Conservation (phyloP, 2,329 filamentous ascomycete species). For the Rutstroemia sp. region DNA sequence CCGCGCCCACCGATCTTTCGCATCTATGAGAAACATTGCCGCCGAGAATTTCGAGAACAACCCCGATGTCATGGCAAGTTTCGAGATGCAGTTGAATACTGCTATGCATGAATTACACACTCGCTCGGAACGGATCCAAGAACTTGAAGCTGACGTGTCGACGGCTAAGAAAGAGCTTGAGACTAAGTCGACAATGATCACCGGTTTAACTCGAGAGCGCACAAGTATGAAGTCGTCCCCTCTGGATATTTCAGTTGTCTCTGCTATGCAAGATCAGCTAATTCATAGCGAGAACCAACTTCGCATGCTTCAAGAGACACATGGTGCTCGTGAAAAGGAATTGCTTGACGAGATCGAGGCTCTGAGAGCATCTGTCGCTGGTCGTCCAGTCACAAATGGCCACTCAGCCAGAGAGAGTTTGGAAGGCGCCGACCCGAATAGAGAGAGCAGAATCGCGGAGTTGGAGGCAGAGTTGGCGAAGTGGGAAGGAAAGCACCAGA, state of each 20-base stretch:
- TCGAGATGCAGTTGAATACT: constrained; percentile 83
- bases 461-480: constrained; percentile 64
- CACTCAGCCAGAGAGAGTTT: constrained; percentile 8
- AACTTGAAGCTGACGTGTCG: constrained; percentile 77
- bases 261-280: constrained; percentile 79
- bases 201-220: constrained; percentile 84
- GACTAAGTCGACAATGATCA: constrained; percentile 90
- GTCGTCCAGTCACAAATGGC: constrained; percentile 14
- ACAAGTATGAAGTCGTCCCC: constrained; percentile 80
- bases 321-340: constrained; percentile 68
- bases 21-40: constrained; percentile 81
- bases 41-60: constrained; percentile 75
- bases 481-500: constrained; percentile 72
- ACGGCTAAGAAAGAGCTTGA: constrained; percentile 94
- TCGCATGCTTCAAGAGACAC: constrained; percentile 60
- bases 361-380: constrained; percentile 40
- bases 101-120: constrained; percentile 88
- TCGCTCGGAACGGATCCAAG: constrained; percentile 82
- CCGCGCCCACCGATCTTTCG: constrained; percentile 84
- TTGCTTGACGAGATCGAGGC: constrained; percentile 63
- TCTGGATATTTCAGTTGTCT: constrained; percentile 86
- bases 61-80: constrained; percentile 82
- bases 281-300: constrained; percentile 81
- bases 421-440: constrained; percentile 18
- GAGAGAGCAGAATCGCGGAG: constrained; percentile 40